Percentiles rank a stretch among this genome's conserved stretches.
phyloP scores from a whole-genome alignment of 2,329 filamentous ascomycete genomes.

The Chaetomium sp. region DNA sequence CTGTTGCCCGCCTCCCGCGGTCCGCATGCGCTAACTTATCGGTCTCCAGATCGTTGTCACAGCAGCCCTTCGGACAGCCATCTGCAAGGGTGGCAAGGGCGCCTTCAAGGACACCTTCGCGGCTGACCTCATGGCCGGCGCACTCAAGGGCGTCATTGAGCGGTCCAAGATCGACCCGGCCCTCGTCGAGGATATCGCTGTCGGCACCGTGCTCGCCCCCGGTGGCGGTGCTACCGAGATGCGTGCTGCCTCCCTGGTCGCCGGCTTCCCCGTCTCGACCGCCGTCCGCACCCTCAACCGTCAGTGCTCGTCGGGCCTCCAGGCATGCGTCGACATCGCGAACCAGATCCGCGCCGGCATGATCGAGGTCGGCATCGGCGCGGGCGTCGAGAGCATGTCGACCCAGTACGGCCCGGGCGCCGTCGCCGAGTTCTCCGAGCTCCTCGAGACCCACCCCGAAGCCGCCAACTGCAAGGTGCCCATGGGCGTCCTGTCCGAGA shows the following conservation, averaged over 20 bases:
- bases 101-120: constrained; percentile 93
- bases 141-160: constrained; percentile 77
- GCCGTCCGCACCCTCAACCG: constrained; percentile 89
- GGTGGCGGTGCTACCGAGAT: constrained; percentile 97
- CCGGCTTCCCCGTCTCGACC: constrained; percentile 83
- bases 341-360: constrained; percentile 89
- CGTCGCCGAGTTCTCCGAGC: constrained; percentile 89
- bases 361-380: constrained; percentile 93
- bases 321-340: constrained; percentile 90
- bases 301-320: constrained; percentile 90
- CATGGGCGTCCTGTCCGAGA: constrained; percentile 91
- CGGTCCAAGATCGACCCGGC: constrained; percentile 86
- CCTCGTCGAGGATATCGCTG: constrained; percentile 88
- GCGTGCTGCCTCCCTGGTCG: constrained; percentile 85
- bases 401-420: constrained; percentile 86
- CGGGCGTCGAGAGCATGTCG: constrained; percentile 96
- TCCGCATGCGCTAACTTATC: constrained; percentile 7
- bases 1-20: background rate
- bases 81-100: constrained; percentile 92
- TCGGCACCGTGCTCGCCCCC: constrained; percentile 87
- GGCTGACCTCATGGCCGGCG: constrained; percentile 80
- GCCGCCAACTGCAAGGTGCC: constrained; percentile 95
- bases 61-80: constrained; percentile 83
- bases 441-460: constrained; percentile 78
- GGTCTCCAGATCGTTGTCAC: constrained; percentile 78